Conservation (phyloP, 2,329 filamentous ascomycete species). For the Aureobasidium sp. region DNA sequence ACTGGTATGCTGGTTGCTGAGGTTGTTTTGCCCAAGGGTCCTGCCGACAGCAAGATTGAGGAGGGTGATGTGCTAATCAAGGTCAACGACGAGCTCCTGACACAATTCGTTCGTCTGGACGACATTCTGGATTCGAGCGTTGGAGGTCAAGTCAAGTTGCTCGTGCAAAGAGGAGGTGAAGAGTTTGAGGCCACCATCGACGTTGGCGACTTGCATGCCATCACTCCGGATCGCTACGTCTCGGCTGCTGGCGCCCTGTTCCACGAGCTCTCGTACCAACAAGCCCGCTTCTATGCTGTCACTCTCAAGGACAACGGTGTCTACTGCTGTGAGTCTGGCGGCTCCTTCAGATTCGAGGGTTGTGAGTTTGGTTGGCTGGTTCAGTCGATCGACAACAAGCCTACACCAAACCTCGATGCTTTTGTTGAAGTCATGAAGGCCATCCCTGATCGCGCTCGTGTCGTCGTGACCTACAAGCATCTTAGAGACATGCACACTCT, state of each 20-base stretch:
- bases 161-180: conserved; percentile 82
- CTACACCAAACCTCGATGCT: conserved; percentile 75
- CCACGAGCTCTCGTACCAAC: conserved; percentile 94
- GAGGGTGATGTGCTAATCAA: conserved; percentile 92
- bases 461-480: conserved; percentile 94
- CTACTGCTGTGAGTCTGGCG: conserved; percentile 88
- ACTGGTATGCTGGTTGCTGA: conserved; percentile 97
- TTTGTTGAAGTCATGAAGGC: conserved; percentile 87
- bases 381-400: conserved; percentile 85
- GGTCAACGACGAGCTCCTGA: conserved; percentile 87
- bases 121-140: conserved; percentile 87
- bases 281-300: conserved; percentile 91
- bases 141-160: conserved; percentile 65
- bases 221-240: conserved; percentile 93
- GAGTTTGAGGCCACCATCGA: conserved; percentile 77
- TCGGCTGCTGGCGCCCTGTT: conserved; percentile 91
- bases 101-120: conserved; percentile 86
- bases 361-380: conserved; percentile 90
- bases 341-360: conserved; percentile 90
- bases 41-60: conserved; percentile 77
- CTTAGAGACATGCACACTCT: conserved; percentile 89
- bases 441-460: conserved; percentile 73
- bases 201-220: conserved; percentile 85
- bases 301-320: conserved; percentile 71
- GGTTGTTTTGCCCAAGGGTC: conserved; percentile 85